Evolutionary conservation across 2,329 filamentous ascomycete genomes (phyloP), one percentile per base, ranked within the genome.

Genomic region (Colletotrichum lini): DNA sequence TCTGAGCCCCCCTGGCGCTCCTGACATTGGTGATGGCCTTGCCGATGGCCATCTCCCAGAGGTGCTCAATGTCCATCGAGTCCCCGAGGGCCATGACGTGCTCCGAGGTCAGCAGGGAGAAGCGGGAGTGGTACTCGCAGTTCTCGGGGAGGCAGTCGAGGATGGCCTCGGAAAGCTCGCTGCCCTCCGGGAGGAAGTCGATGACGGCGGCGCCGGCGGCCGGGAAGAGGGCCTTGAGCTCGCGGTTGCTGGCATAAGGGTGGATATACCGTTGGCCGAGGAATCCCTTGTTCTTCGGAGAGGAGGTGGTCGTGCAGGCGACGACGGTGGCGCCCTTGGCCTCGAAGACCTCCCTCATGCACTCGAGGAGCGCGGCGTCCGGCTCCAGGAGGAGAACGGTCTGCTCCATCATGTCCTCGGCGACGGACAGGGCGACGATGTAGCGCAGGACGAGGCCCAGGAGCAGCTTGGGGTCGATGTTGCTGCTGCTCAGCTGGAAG

Each of bases 381-480:
- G 82, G 77, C 2, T 81, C 79, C 10, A 85, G 58, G 0, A 85
- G 67, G 3, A 84, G 59, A 0, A 82, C 54, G 0, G 65, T 61
- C n/a, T 72, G 63, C 6, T 65, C 49, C 26, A 59, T 26, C 6
- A 72, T 68, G 7, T 62, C 58, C 4, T 70, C 68, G 0, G 67
- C 63, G 4, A 78, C 67, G 1, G 65, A 59, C 5, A 76, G 40
- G 4, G 76, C 76, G 0, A 75, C 62, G 2, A 79, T 66, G 8
- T 76, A 77, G 10, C 79, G 70, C 9, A 73, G 35, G 0, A 81
- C 56, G 0, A 76, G 62, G 4, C 75, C 73, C 15, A 80, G 59
- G 3, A 81, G 74, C 0, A 65, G 54, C 2, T 76, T 67, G 16
- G 74, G 74, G 15, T 75, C 67, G 4, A 74, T 18, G 2, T 42